Evolutionary conservation across 306 rosid species (phyloP), one percentile per base, ranked within the genome.

Genomic region (Trifolium pratense): DNA sequence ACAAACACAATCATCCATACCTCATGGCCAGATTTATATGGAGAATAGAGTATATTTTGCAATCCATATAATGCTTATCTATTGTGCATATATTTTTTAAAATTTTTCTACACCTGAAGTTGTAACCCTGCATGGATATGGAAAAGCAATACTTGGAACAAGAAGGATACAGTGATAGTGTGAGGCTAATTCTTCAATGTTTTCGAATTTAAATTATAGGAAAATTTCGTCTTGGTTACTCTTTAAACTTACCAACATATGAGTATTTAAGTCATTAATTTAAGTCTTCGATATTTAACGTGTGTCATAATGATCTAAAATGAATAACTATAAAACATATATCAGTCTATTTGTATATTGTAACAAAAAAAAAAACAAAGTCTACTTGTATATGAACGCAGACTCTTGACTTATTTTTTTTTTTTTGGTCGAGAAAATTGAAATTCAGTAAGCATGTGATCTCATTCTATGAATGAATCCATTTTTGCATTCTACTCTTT

Each of bases 11-110:
- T n/a, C 37, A 20, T 14, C 26, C 39, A 21, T 15, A 56, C 62
- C n/a, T 11, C 34, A 5, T 56, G 23, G 17, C 62, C 34, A 56
- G n/a, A 26, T 23, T 56, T 56, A 56, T 23, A 12, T 56, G 34
- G 62, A 56, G 34, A 56, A 56, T 56, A 56, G 7, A 56, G 8
- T 56, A 12, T 68, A 74, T 49, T 75, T 56, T 56, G 34, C 51
- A 56, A 20, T 26, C 36, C 13, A 45, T 11, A 72, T 63, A 51
- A 49, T 72, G 55, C 15, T 55, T 32, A 21, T 53, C 10, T 20
- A 2, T 4, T 20, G 59, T 53, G 59, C 59, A 53, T 53, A 53
- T 53, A 18, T 57, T 57, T 57, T 57, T 23, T 16, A 57, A 57
- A 57, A 57, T 57, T 57, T 57, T 13, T 36, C 37, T 25, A 57